Percentiles rank a stretch among this genome's conserved stretches.
Evolutionary conservation across 495 filamentous ascomycete genomes (phyloP).

Genomic region (Penicillium riverlandense): DNA sequence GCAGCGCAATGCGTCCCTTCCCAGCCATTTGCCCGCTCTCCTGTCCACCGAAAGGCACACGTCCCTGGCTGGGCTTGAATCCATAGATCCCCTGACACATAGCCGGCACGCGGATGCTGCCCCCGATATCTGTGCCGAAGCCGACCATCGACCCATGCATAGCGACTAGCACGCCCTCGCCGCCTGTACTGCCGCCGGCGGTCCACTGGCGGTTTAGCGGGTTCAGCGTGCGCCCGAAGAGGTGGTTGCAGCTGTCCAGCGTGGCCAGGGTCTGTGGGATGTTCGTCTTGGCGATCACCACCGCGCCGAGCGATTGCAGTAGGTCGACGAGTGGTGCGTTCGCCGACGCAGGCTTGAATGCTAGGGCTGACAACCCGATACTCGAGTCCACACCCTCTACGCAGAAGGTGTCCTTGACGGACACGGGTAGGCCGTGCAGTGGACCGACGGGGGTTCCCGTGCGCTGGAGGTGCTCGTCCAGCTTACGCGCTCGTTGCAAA

Average conservation of each 20-base stretch:
- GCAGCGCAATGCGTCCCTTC: constrained; percentile 32
- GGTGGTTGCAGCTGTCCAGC: constrained; percentile 31
- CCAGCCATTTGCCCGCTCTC: constrained; percentile 32
- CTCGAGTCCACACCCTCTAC: constrained; percentile 50
- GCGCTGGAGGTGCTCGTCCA: constrained; percentile 47
- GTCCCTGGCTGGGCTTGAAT: constrained; percentile 50
- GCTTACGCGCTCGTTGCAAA: constrained; percentile 45
- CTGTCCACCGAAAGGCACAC: constrained; percentile 48
- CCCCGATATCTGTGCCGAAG: constrained; percentile 62
- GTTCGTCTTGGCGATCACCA: constrained; percentile 63
- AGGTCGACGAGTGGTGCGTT: constrained; percentile 37
- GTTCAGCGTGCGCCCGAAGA: constrained; percentile 58
- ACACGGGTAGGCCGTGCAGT: constrained; percentile 62
- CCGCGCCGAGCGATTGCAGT: constrained; percentile 37
- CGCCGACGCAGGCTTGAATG: constrained; percentile 39
- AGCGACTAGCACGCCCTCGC: constrained; percentile 58
- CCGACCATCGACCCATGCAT: constrained; percentile 57
- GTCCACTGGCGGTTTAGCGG: constrained; percentile 51
- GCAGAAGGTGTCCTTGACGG: constrained; percentile 61
- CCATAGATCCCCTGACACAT: constrained; percentile 52
- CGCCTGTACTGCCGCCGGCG: constrained; percentile 57
- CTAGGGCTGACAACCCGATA: constrained; percentile 50
- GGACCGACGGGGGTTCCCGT: constrained; percentile 49
- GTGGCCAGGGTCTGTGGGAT: constrained; percentile 47
- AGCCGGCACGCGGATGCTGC: constrained; percentile 53